phyloP scores from a whole-genome alignment of 1,139 yeast genomes.

The Geotrichum macrosporum region DNA sequence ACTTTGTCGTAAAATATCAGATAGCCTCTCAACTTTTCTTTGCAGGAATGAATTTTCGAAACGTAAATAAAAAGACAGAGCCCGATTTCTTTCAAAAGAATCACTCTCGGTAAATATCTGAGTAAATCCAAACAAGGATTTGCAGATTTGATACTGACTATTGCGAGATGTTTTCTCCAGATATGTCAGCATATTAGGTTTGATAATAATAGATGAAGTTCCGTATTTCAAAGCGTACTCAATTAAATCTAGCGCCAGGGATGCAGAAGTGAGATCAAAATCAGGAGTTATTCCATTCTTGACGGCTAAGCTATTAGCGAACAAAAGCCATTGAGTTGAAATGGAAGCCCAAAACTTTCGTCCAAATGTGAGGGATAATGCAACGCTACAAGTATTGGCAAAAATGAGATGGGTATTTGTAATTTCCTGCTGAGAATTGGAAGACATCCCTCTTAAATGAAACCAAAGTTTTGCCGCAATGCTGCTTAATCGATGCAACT shows the following conservation, averaged over 20 bases:
- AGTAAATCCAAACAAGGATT: background rate
- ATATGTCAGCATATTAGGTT: background rate
- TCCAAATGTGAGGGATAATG: slow-evolving; percentile 6
- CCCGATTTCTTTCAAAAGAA: background rate
- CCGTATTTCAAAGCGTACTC: slow-evolving; percentile 4
- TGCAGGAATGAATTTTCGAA: slow-evolving; percentile 10
- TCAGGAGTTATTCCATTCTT: background rate
- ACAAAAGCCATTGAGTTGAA: slow-evolving; percentile 13
- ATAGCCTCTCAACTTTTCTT: slow-evolving; percentile 1
- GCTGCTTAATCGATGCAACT: background rate
- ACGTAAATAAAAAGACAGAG: background rate
- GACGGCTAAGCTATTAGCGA: background rate
- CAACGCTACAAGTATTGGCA: slow-evolving; percentile 14
- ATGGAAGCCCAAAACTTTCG: slow-evolving; percentile 14
- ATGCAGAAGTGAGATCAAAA: slow-evolving; percentile 15
- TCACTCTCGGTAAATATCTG: background rate
- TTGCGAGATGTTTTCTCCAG: background rate
- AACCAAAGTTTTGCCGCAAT: slow-evolving; percentile 2
- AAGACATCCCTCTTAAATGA: background rate
- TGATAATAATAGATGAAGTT: background rate
- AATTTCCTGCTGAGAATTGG: background rate
- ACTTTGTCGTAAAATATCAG: background rate
- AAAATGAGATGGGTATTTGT: slow-evolving; percentile 13
- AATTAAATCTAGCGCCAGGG: slow-evolving; percentile 19
- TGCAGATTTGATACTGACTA: background rate